Evolutionary conservation across 2,329 filamentous ascomycete genomes (phyloP).

Genomic region (Fusarium armeniacum): DNA sequence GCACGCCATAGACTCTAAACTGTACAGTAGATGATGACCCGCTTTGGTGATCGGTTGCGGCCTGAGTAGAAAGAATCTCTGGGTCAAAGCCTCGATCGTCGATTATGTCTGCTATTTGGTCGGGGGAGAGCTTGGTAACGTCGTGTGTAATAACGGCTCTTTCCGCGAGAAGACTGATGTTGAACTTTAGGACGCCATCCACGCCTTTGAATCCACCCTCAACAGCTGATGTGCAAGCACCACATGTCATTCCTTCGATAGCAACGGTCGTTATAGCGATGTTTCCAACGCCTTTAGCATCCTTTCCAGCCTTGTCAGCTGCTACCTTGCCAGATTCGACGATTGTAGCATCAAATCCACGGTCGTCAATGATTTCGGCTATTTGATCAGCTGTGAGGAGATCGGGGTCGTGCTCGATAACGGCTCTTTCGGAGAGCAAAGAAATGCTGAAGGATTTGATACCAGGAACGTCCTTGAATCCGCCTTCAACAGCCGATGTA

Average conservation of each 20-base stretch:
- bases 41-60: constrained; percentile 68
- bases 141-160: constrained; percentile 91
- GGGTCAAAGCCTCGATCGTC: constrained; percentile 93
- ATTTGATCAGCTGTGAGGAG: constrained; percentile 67
- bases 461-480: constrained; percentile 80
- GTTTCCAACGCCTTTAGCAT: constrained; percentile 56
- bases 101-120: constrained; percentile 84
- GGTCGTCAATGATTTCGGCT: constrained; percentile 73
- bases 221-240: constrained; percentile 93
- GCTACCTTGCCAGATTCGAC: constrained; percentile 75
- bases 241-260: constrained; percentile 98
- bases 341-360: constrained; percentile 85
- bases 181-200: constrained; percentile 87
- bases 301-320: constrained; percentile 30
- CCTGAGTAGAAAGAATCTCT: constrained; percentile 80
- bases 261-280: constrained; percentile 84
- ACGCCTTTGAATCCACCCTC: constrained; percentile 84
- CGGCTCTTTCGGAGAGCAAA: constrained; percentile 84
- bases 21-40: constrained; percentile 74
- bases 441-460: constrained; percentile 85
- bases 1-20: constrained; percentile 86
- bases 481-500: constrained; percentile 86
- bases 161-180: constrained; percentile 94
- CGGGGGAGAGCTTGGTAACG: constrained; percentile 75
- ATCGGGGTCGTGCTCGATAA: constrained; percentile 81